A percentile compares a stretch with the other conserved stretches of the same genome.
Evolutionary conservation across 2,329 filamentous ascomycete genomes (phyloP).

Genomic region (Pseudogymnoascus sp.): DNA sequence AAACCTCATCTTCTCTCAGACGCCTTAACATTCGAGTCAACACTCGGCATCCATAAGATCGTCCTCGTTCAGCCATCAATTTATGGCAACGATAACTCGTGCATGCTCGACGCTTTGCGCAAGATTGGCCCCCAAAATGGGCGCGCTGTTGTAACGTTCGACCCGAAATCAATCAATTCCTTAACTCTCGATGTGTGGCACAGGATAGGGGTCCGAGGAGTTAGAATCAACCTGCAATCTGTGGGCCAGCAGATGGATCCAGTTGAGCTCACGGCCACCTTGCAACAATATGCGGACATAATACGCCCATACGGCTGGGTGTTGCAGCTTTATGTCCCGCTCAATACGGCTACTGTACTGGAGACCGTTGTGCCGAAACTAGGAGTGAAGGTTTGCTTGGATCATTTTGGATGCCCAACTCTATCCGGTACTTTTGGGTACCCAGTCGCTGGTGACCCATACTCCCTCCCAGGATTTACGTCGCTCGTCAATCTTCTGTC

Average conservation of each 20-base stretch:
- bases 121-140: conserved; percentile 40
- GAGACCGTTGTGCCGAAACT: conserved; percentile 40
- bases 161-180: conserved; percentile 33
- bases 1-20: conserved; percentile 40
- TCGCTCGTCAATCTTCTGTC: conserved; percentile 39
- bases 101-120: conserved; percentile 44
- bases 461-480: conserved; percentile 39
- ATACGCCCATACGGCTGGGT: conserved; percentile 45
- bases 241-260: conserved; percentile 32
- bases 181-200: conserved; percentile 45
- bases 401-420: conserved; percentile 47
- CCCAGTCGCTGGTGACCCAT: conserved; percentile 29
- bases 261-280: conserved; percentile 32
- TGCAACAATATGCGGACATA: conserved; percentile 41
- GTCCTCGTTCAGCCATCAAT: conserved; percentile 55
- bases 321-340: conserved; percentile 48
- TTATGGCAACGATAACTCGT: conserved; percentile 52
- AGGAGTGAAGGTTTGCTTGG: conserved; percentile 46
- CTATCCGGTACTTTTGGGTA: conserved; percentile 22
- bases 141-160: conserved; percentile 48
- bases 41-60: conserved; percentile 44
- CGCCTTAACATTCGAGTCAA: conserved; percentile 41
- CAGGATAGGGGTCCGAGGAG: conserved; percentile 46
- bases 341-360: conserved; percentile 40
- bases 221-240: conserved; percentile 51